Conservation (phyloP, 805 yeast genomes). For the Ogataea paradorogensis region DNA sequence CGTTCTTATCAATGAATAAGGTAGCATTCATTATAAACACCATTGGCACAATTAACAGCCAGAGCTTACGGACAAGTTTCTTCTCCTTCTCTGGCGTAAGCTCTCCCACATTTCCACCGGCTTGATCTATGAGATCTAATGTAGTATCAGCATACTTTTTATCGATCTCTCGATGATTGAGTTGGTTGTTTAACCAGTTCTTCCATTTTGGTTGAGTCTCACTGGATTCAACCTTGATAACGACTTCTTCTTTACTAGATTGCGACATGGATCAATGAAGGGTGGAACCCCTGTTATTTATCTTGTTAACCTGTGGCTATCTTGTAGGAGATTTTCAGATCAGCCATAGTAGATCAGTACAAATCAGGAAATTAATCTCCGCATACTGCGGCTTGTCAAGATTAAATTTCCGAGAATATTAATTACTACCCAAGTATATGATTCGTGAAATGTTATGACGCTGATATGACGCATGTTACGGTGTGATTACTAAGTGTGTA, state of each 20-base stretch:
- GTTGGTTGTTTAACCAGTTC: neutral
- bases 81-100: conserved; percentile 43
- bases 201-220: conserved; percentile 1
- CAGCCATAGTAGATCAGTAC: neutral
- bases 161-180: conserved; percentile 5
- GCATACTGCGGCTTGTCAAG: neutral
- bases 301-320: too few relatives aligned
- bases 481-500: too few relatives aligned
- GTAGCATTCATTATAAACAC: conserved; percentile 39
- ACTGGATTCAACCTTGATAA: neutral
- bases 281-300: too few relatives aligned
- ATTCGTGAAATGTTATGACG: neutral
- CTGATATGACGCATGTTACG: too few relatives aligned
- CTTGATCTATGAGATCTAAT: conserved; percentile 20
- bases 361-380: neutral
- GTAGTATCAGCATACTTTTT: conserved; percentile 25
- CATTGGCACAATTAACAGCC: conserved; percentile 35
- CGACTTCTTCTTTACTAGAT: neutral
- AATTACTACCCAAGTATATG: too few relatives aligned
- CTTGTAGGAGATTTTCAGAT: neutral
- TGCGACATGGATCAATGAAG: neutral
- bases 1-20: conserved; percentile 52
- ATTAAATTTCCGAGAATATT: neutral
- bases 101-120: conserved; percentile 29
- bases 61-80: conserved; percentile 38